These are phyloP conservation scores for Fusarium tjaetaba DNA, from an alignment of 2,329 filamentous ascomycete genomes.

Conservation along the genomic window DNA sequence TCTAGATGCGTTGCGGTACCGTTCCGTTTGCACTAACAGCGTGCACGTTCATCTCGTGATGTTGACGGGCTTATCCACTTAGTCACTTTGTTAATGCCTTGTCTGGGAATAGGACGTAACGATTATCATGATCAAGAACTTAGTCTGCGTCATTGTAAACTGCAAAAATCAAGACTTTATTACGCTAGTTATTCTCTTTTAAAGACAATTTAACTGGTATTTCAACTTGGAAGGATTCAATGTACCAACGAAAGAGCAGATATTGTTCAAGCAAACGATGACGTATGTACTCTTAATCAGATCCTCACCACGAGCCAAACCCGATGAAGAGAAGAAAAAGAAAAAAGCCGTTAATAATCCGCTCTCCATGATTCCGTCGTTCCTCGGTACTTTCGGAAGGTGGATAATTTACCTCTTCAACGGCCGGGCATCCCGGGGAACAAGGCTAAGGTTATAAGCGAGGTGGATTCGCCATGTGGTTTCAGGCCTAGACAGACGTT, in stretches of 20 bases:
- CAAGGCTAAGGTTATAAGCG: not conserved
- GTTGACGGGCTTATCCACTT: not conserved
- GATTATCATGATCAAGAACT: not conserved
- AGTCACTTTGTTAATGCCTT: not conserved
- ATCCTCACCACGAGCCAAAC: too few species aligned
- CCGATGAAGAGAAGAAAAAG: not conserved
- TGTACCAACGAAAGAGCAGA: not conserved
- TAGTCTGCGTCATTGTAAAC: not conserved
- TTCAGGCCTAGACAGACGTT: not conserved
- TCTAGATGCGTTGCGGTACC: not conserved
- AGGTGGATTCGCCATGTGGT: not conserved
- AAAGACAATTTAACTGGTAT: rapidly evolving
- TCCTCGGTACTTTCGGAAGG: not conserved
- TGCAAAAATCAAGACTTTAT: not conserved
- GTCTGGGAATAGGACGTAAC: not conserved
- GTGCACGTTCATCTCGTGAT: not conserved
- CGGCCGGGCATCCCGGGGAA: not conserved
- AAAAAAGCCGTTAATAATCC: too few species aligned
- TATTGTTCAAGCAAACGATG: not conserved
- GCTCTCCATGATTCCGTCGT: not conserved
- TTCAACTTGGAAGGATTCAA: not conserved
- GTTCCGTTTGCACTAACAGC: not conserved
- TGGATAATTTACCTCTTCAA: not conserved
- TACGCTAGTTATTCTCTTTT: not conserved
- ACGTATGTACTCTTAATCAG: not conserved